Evolutionary conservation across 441 rosid species (phyloP).

Genomic region (Brassica hybrid): DNA sequence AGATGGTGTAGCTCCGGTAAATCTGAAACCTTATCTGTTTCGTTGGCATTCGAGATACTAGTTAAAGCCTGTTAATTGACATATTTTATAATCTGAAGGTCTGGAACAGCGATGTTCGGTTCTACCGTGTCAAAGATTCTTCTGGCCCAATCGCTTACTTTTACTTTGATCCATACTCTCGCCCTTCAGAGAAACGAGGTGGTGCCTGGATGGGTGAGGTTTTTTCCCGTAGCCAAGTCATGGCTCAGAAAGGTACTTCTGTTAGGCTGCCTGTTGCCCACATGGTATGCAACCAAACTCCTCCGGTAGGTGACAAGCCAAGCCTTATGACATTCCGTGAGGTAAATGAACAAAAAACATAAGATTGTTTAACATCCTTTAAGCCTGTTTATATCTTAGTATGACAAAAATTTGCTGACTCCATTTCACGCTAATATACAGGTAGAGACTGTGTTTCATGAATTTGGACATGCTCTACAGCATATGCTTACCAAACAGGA

Average conservation of each 20-base stretch:
- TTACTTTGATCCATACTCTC: slow-evolving; percentile 95
- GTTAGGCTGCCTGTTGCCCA: slow-evolving; percentile 91
- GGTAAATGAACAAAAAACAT: slow-evolving; percentile 48
- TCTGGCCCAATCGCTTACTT: slow-evolving; percentile 69
- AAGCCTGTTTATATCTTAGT: not conserved
- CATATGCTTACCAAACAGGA: slow-evolving; percentile 95
- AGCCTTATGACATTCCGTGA: slow-evolving; percentile 97
- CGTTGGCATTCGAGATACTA: slow-evolving; percentile 20
- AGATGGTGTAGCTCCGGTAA: slow-evolving; percentile 91
- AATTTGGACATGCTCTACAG: slow-evolving; percentile 98
- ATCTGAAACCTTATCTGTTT: slow-evolving; percentile 24
- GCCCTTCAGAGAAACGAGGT: slow-evolving; percentile 88
- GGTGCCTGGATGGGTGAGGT: slow-evolving; percentile 99
- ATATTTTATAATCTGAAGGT: slow-evolving; percentile 55
- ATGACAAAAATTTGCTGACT: not conserved
- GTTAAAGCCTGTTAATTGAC: slow-evolving; percentile 15
- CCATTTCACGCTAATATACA: slow-evolving; percentile 39
- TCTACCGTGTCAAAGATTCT: slow-evolving; percentile 71
- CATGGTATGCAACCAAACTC: slow-evolving; percentile 96
- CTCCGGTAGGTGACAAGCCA: slow-evolving; percentile 95
- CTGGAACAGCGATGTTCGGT: slow-evolving; percentile 86
- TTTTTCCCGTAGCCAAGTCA: slow-evolving; percentile 71
- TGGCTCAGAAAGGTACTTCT: slow-evolving; percentile 68
- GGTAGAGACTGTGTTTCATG: slow-evolving; percentile 98
- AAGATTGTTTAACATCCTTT: not conserved